These are phyloP conservation scores for Colletotrichum sp. DNA, from an alignment of 2,329 filamentous ascomycete species.

Conservation along the genomic window DNA sequence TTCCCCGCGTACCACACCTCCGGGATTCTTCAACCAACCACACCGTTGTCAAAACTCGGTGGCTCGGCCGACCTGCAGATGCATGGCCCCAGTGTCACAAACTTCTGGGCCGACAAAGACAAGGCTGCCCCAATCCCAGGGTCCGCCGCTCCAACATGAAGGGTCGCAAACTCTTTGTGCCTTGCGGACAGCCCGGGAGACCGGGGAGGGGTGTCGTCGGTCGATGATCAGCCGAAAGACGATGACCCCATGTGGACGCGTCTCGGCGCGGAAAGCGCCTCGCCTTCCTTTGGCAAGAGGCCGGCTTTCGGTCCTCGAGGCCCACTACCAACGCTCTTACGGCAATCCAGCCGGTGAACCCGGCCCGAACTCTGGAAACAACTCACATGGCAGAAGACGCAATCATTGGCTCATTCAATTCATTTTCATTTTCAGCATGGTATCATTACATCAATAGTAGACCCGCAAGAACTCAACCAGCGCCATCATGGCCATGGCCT, in stretches of 20 bases:
- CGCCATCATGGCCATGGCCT: slow-evolving; percentile 85
- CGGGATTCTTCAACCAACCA: background rate
- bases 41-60: background rate
- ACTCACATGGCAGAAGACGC: background rate
- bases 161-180: background rate
- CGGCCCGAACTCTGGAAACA: background rate
- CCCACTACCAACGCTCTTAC: background rate
- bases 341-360: background rate
- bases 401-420: background rate
- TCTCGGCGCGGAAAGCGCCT: background rate
- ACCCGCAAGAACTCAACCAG: slow-evolving; percentile 74
- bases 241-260: too few species aligned
- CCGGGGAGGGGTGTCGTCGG: background rate
- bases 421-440: background rate
- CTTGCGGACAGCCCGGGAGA: background rate
- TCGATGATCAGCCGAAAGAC: background rate
- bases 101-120: background rate
- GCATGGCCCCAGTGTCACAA: background rate
- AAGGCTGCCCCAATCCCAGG: background rate
- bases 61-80: background rate
- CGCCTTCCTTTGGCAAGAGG: background rate
- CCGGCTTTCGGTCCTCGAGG: background rate
- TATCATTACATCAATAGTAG: slow-evolving; percentile 22
- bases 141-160: background rate
- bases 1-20: background rate